Evolutionary conservation across 257 asterid species (phyloP), one percentile per base, ranked within the genome.

Genomic region (Anisodus acutangulus): DNA sequence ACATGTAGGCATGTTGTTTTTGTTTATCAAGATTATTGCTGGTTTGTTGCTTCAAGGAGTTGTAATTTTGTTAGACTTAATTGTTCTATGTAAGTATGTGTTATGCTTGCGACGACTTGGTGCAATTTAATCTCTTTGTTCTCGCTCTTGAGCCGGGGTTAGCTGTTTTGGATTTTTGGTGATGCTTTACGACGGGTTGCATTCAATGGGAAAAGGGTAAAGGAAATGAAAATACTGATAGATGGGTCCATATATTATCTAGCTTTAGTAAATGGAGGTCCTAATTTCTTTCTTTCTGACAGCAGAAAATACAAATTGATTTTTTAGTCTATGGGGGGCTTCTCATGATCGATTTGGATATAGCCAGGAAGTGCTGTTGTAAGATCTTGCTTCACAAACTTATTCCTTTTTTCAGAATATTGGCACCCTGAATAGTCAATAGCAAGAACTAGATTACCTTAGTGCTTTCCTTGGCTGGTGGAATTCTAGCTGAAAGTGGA

Each of bases 361-460:
- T 22, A 22, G 62, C 13, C 45, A 7, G 47, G 81, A 53, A 12
- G 63, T 51, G 45, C 19, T 22, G 81, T 22, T 51, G 63, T 49
- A 51, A 69, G 81, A 53, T 76, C 45, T 70, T 76, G 81, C 81
- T 22, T 76, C 81, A 76, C 63, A 76, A 51, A 12, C 43, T 51
- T 76, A 51, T 51, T 76, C 62, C 63, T 76, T 76, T 76, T 41
- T 72, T 59, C 59, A 72, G 39, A 72, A 47, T 49, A 31, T 72
- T 47, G 60, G 12, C 78, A 74, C 43, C 60, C 11, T 47, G n/a
- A 45, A 16, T 19, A 19, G 80, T 74, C 43, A 49, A 47, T 74
- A 19, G 3, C 79, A 17, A 17, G 12, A 45, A 22, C 47, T 51
- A 13, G 13, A 51, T 6, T 76, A 51, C 81, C 41, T 76, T 26